These are phyloP conservation scores for Sporothrix pallida DNA, from an alignment of 2,329 filamentous ascomycete genomes.

Conservation along the genomic window DNA sequence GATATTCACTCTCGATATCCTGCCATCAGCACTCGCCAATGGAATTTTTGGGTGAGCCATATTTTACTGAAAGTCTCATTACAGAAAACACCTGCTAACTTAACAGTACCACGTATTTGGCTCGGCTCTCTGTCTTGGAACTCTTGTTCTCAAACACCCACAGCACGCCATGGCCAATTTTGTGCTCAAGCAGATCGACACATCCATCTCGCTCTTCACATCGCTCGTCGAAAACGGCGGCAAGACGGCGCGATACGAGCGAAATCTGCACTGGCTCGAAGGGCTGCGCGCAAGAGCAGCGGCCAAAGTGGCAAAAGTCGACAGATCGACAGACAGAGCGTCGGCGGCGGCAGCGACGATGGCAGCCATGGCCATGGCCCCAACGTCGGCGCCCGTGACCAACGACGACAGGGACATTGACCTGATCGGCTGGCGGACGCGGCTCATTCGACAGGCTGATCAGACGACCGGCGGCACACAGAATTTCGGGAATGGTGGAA, in stretches of 20 bases:
- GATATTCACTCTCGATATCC: constrained; percentile 31
- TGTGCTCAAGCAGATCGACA: constrained; percentile 30
- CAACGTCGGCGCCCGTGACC: background rate
- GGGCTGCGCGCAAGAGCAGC: constrained; percentile 12
- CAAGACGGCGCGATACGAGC: constrained; percentile 27
- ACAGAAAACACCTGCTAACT: no score
- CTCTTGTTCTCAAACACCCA: constrained; percentile 30
- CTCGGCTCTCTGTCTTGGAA: constrained; percentile 32
- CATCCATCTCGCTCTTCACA: constrained; percentile 30
- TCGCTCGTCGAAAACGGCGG: constrained; percentile 30
- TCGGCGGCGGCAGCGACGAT: background rate
- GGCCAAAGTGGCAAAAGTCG: constrained; percentile 7
- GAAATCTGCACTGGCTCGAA: constrained; percentile 31
- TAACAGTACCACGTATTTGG: constrained; percentile 29
- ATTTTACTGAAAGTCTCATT: no score
- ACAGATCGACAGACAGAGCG: background rate
- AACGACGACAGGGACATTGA: constrained; percentile 26
- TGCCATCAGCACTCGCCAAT: constrained; percentile 29
- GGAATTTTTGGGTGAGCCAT: constrained; percentile 30
- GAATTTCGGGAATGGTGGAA: background rate
- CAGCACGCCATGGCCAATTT: constrained; percentile 31
- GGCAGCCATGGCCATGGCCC: background rate
- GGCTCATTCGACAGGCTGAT: constrained; percentile 28
- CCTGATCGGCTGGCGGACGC: constrained; percentile 33
- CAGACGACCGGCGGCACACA: constrained; percentile 12